phyloP scores from a whole-genome alignment of 345 rosid species.

The Salix arbutifolia region DNA sequence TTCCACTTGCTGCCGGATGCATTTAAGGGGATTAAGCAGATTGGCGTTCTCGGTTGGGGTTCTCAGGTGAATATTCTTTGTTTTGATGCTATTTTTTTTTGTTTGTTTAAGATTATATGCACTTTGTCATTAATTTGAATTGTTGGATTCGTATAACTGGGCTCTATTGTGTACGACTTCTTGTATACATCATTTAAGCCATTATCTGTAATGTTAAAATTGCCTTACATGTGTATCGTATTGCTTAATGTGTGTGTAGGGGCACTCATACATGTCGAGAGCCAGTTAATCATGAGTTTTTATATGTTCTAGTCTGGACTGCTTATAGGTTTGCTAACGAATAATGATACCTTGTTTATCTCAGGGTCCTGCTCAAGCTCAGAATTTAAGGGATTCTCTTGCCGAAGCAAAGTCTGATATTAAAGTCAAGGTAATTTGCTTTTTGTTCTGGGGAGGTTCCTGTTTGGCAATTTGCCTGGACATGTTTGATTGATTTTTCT shows the following conservation, averaged over 20 bases:
- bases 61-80: slow-evolving; percentile 51
- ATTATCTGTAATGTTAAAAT: not conserved
- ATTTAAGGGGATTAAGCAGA: slow-evolving; percentile 84
- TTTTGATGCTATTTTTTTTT: not conserved
- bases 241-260: too few relatives aligned
- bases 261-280: too few relatives aligned
- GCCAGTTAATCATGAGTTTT: not conserved
- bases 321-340: not conserved
- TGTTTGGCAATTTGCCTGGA: not conserved
- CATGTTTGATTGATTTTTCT: not conserved
- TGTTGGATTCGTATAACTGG: not conserved
- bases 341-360: not conserved
- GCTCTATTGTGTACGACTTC: not conserved
- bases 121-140: not conserved
- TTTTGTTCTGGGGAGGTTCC: not conserved
- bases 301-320: not conserved
- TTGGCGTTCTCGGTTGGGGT: slow-evolving; percentile 96
- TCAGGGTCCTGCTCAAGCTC: slow-evolving; percentile 95
- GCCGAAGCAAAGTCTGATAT: slow-evolving; percentile 77
- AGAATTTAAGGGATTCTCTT: slow-evolving; percentile 88
- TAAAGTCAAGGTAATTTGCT: slow-evolving; percentile 61
- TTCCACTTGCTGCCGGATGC: slow-evolving; percentile 78
- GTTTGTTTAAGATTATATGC: not conserved
- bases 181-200: not conserved
- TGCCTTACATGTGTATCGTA: too few relatives aligned